Base-by-base conservation (phyloP, 2,329 filamentous ascomycete species). In the Penicillium brasilianum region DNA sequence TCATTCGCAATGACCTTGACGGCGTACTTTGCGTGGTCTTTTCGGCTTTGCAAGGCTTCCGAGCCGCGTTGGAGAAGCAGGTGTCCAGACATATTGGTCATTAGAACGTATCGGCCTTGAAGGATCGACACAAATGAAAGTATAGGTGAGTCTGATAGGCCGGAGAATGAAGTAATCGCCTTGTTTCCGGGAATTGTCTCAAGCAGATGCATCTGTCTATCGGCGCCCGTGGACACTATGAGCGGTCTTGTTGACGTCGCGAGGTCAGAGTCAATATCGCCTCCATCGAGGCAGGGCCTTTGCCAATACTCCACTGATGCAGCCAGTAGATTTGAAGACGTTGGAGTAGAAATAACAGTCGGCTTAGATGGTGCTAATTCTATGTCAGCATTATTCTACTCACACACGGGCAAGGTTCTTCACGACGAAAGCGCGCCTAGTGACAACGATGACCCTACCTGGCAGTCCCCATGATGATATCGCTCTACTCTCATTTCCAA, bases 21-120 rank as follows among this genome's bases (percentile, higher is more conserved):
- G 8, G 83, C 78, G 71, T 87, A 88, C 67, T 88, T 88, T 22
- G 74, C 70, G 66, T 88, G 86, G 63, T 88, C 85, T 58, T 80
- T 82, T 49, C 85, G 78, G 59, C 77, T 77, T 30, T 82, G 80
- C 16, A 85, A 59, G 1, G 82, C 66, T 25, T 73, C 67, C 16
- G 78, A 76, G 14, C 76, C 73, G 61, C 82, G 72, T 62, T 82
- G 83, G 1, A 87, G 72, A 32, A 81, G 69, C 5, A 88, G 67
- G 57, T 83, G 81, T 4, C 86, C 86, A 10, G 85, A 87, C 86
- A 88, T 88, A 48, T 82, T 84, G 18, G 82, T 81, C 54, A 82
- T 77, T n/a, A 87, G 70, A 14, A 86, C 65, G 65, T 81, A 80
- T 52, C 65, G 66, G 4, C 76, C 76, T n/a, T 76, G 65, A 6